Base-by-base conservation (phyloP, 148 eudicot genomes). In the Cornus florida region DNA sequence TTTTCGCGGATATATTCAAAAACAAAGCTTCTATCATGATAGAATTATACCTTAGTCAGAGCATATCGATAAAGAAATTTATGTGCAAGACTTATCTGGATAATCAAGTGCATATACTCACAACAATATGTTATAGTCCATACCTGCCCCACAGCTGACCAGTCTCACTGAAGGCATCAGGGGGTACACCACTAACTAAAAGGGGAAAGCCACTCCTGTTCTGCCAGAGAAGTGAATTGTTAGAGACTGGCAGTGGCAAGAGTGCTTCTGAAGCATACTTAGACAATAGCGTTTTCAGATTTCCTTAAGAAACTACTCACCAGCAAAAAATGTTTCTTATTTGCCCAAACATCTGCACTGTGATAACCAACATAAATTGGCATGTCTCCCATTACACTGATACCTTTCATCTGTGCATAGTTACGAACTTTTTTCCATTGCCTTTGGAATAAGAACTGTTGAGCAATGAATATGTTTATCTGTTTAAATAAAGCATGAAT, bases 81-180 rank as follows among this genome's bases (percentile, higher is more conserved):
- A 62, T n/a, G 10, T 6, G 66, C 66, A 62, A 4, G 19, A 62
- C 66, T 53, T 11, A 53, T 53, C 59, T 62, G 66, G 23, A 62
- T n/a, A 62, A 20, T 62, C 22, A 62, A 19, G 66, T 62, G 66
- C 24, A 62, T 62, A 62, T 20, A 20, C 23, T 62, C 20, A 62
- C 20, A 3, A 24, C 41, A 10, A 79, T 19, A 12, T 38, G 71
- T 39, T 12, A 35, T 11, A 57, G 57, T 69, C 70, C 41, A 66
- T n/a, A 96, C 99, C 99, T 96, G 92, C 82, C 93, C 99, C 99
- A 96, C 13, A 96, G 87, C 82, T 96, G 99, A 80, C 99, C 99
- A 77, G 99, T 96, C 84, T 94, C 94, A 85, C 99, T 96, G 85
- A 96, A 96, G 38, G 97, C 97, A 91, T 96, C 99, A 41, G 99